Evolutionary conservation across 2,329 filamentous ascomycete species (phyloP).

Genomic region (Aspergillus pseudoterreus): DNA sequence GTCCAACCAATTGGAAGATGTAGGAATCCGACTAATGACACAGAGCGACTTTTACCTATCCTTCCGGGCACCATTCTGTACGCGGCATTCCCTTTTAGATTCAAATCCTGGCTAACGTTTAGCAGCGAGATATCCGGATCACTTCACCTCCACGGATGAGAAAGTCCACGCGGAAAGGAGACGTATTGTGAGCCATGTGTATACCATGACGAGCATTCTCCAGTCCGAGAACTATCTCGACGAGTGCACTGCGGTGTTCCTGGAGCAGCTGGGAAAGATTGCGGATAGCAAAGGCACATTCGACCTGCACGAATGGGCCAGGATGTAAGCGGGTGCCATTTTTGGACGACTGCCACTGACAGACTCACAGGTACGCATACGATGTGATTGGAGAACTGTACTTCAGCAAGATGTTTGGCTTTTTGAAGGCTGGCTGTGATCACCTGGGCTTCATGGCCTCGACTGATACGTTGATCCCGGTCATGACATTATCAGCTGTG

Average conservation of each 20-base stretch:
- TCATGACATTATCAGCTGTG: conserved; percentile 25
- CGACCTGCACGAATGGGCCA: conserved; percentile 23
- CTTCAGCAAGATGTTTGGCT: conserved; percentile 42
- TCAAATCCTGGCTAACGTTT: not conserved
- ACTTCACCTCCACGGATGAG: conserved; percentile 21
- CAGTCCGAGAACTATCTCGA: conserved; percentile 26
- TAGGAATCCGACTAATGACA: not conserved
- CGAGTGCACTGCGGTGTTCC: conserved; percentile 17
- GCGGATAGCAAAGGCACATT: conserved; percentile 11
- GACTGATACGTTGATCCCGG: conserved; percentile 32
- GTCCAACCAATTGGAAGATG: not conserved
- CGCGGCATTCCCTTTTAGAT: not conserved
- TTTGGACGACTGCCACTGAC: not conserved
- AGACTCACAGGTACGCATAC: conserved; percentile 34
- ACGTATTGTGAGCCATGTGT: conserved; percentile 21
- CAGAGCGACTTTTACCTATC: conserved; percentile 27
- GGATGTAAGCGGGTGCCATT: conserved; percentile 16
- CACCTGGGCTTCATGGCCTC: conserved; percentile 37
- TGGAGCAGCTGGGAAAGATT: conserved; percentile 15
- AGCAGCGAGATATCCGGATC: conserved; percentile 18
- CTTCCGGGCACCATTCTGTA: conserved; percentile 18
- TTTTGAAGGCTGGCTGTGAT: conserved; percentile 38
- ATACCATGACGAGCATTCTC: conserved; percentile 23
- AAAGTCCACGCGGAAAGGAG: conserved; percentile 23
- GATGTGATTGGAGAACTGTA: conserved; percentile 42